Evolutionary conservation across 495 filamentous ascomycete genomes (phyloP).

Genomic region (Aspergillus avenaceus): DNA sequence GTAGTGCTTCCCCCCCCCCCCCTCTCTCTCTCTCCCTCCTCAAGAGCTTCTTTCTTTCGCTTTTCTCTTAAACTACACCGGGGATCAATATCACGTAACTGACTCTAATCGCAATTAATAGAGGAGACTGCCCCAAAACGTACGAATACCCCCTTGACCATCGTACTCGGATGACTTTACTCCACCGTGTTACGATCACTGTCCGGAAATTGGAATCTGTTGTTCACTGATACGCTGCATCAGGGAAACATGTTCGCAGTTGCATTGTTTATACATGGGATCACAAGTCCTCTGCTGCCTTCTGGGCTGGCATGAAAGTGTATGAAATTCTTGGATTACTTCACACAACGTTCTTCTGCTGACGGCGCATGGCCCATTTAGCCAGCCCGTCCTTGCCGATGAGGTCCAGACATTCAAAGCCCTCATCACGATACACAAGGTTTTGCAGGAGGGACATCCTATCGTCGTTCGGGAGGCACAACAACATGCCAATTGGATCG

Average conservation of each 20-base stretch:
- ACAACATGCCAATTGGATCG: slow-evolving; percentile 83
- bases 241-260: slow-evolving; percentile 92
- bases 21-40: no score
- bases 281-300: slow-evolving; percentile 92
- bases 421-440: slow-evolving; percentile 89
- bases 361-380: slow-evolving; percentile 24
- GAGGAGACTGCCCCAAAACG: slow-evolving; percentile 96
- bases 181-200: no score
- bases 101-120: slow-evolving; percentile 32
- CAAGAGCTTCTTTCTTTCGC: no score
- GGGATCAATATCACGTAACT: no score
- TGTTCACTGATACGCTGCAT: slow-evolving; percentile 13
- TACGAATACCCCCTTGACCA: slow-evolving; percentile 28
- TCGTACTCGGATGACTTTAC: not conserved
- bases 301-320: slow-evolving; percentile 99
- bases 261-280: slow-evolving; percentile 99
- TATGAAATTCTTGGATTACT: no score
- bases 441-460: slow-evolving; percentile 94
- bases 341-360: no score
- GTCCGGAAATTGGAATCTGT: not conserved
- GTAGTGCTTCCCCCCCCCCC: slow-evolving; percentile 13
- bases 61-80: no score
- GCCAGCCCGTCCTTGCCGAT: slow-evolving; percentile 92
- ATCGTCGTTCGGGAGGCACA: slow-evolving; percentile 83
- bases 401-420: slow-evolving; percentile 94